Conservation (phyloP, 2,329 filamentous ascomycete species). For the Cadophora malorum region DNA sequence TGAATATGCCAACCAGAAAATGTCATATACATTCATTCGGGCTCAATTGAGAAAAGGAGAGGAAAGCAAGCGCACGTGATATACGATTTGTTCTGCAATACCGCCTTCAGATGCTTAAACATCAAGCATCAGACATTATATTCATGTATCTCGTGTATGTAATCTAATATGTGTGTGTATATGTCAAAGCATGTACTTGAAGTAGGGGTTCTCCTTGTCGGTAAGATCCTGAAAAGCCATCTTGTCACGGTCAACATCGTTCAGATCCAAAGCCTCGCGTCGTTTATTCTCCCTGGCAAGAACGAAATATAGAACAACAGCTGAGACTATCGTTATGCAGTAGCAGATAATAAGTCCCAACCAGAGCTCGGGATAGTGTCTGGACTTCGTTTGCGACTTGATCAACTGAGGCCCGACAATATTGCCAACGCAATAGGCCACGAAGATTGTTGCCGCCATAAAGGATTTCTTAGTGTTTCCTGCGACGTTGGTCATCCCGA, state of each 20-base stretch:
- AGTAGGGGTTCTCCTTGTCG: slow-evolving; percentile 72
- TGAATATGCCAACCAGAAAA: background rate
- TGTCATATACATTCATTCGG: background rate
- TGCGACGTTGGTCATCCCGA: slow-evolving; percentile 72
- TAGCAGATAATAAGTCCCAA: slow-evolving; percentile 72
- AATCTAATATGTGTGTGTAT: background rate
- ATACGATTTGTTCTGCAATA: no score
- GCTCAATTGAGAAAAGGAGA: background rate
- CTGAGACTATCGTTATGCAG: slow-evolving; percentile 67
- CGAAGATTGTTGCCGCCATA: slow-evolving; percentile 76
- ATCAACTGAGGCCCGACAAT: slow-evolving; percentile 78
- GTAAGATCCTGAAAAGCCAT: slow-evolving; percentile 72
- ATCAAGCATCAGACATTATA: background rate
- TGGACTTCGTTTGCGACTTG: slow-evolving; percentile 65
- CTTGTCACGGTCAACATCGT: slow-evolving; percentile 67
- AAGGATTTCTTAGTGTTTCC: slow-evolving; percentile 81
- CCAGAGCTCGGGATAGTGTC: slow-evolving; percentile 77
- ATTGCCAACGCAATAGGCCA: slow-evolving; percentile 78
- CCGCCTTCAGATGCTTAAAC: background rate
- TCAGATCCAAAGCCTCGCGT: slow-evolving; percentile 54
- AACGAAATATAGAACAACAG: slow-evolving; percentile 62
- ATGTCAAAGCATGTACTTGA: slow-evolving; percentile 55
- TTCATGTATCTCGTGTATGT: background rate
- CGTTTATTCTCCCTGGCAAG: slow-evolving; percentile 64
- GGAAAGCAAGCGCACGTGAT: background rate